A percentile compares a stretch with the other conserved stretches of the same genome.
phyloP scores from a whole-genome alignment of 1,284 basidiomycete species.

The Ustilago xerochloae region DNA sequence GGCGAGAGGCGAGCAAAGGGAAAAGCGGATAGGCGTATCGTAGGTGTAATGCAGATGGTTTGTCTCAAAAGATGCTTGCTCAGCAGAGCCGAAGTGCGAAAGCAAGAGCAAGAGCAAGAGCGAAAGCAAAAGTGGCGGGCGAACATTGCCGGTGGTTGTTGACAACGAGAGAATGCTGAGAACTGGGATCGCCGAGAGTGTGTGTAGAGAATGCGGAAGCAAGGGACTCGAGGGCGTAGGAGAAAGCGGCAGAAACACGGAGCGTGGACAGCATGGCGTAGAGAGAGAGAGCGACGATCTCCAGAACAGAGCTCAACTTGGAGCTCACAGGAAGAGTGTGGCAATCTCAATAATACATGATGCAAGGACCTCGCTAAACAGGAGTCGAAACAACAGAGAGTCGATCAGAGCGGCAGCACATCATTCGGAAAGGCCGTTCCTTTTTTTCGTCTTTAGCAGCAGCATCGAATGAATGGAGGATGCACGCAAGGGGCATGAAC shows the following conservation, averaged over 20 bases:
- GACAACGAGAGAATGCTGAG: not conserved
- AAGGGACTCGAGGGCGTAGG: not conserved
- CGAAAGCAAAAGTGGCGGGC: not conserved
- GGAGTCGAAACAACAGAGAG: too few relatives aligned
- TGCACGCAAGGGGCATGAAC: conserved; percentile 43
- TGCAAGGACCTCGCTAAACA: not conserved
- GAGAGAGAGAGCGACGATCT: conserved; percentile 13
- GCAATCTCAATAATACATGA: too few relatives aligned
- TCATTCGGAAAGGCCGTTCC: not conserved
- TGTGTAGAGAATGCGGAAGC: conserved; percentile 1
- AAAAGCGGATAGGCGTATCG: not conserved
- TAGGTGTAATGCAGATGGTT: not conserved
- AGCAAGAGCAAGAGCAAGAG: too few relatives aligned
- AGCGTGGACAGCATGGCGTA: not conserved
- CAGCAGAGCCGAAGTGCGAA: too few relatives aligned
- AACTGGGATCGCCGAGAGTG: not conserved
- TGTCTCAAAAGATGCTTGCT: not conserved
- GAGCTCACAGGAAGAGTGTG: too few relatives aligned
- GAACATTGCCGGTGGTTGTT: not conserved
- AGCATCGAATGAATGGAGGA: not conserved
- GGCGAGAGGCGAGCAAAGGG: not conserved
- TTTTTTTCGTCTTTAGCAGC: too few relatives aligned
- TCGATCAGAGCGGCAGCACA: not conserved
- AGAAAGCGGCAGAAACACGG: not conserved
- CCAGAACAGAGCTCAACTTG: too few relatives aligned